Conservation (phyloP, 139 green algal genomes). For the Marvania coccoides region DNA sequence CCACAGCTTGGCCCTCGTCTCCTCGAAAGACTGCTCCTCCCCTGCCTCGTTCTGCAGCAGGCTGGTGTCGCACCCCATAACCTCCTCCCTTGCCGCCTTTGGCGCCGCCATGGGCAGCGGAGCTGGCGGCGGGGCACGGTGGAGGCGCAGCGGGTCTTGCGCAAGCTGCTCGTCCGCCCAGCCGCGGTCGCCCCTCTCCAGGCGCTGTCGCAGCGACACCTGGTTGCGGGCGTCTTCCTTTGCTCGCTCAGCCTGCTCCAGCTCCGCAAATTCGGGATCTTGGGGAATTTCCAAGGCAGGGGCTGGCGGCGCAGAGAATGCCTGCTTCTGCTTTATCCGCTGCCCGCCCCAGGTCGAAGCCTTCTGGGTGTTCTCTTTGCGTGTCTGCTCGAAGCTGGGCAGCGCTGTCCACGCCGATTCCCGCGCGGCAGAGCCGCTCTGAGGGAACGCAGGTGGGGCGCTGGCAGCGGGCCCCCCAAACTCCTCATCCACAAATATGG, state of each 20-base stretch:
- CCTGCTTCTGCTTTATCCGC: constrained; percentile 27
- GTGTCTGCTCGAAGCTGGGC: constrained; percentile 15
- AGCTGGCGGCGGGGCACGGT: constrained; percentile 7
- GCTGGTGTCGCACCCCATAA: constrained; percentile 5
- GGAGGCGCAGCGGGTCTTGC: constrained; percentile 33
- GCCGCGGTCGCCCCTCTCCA: constrained; percentile 9
- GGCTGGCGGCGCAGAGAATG: constrained; percentile 2
- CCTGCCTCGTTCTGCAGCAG: constrained; percentile 16
- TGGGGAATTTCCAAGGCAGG: constrained; percentile 26
- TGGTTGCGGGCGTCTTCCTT: background rate
- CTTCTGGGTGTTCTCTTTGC: constrained; percentile 46
- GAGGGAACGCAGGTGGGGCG: background rate
- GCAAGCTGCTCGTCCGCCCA: constrained; percentile 23
- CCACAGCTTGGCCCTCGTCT: constrained; percentile 44
- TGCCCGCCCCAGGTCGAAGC: constrained; percentile 31
- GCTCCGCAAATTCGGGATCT: constrained; percentile 34
- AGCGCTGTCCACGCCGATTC: constrained; percentile 11
- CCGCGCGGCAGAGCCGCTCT: background rate
- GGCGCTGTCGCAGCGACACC: constrained; percentile 24
- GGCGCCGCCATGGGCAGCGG: background rate
- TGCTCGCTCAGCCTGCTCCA: background rate
- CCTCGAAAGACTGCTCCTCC: constrained; percentile 67
- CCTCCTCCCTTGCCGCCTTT: background rate
- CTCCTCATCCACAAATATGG: constrained; percentile 68
- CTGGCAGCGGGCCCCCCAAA: constrained; percentile 20